Conservation (phyloP, 1,284 basidiomycete species). For the Mycena sp. region DNA sequence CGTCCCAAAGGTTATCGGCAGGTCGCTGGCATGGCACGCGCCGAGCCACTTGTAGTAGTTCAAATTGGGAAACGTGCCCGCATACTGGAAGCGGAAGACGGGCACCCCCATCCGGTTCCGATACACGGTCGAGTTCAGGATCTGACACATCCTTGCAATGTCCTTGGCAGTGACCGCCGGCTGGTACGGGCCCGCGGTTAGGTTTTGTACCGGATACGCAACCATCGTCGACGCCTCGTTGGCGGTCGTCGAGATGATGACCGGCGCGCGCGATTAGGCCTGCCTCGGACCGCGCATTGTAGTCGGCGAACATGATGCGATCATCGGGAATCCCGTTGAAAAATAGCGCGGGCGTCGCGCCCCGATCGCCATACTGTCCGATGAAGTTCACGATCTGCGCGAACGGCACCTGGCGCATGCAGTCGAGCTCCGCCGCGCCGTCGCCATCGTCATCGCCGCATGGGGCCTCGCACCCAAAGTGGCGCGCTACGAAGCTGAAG, state of each 20-base stretch:
- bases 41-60: no score
- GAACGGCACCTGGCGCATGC: constrained; percentile 7
- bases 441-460: constrained; percentile 1
- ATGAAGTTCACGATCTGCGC: not conserved
- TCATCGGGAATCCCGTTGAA: constrained; percentile 5
- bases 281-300: constrained; percentile 3
- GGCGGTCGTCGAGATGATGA: not conserved
- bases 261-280: no score
- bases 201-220: not conserved
- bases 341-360: not conserved
- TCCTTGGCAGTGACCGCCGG: no score
- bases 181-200: no score
- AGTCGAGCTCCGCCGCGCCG: constrained; percentile 11
- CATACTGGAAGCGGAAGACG: constrained; percentile 7
- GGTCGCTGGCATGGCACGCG: no score
- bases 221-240: not conserved
- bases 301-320: constrained; percentile 2
- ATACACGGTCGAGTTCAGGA: not conserved
- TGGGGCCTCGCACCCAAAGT: not conserved
- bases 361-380: no score
- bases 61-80: no score
- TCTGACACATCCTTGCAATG: not conserved
- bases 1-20: no score
- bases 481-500: not conserved
- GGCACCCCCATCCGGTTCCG: not conserved